Conservation (phyloP, 176 grass and related monocot genomes). For the Eragrostis curvula region DNA sequence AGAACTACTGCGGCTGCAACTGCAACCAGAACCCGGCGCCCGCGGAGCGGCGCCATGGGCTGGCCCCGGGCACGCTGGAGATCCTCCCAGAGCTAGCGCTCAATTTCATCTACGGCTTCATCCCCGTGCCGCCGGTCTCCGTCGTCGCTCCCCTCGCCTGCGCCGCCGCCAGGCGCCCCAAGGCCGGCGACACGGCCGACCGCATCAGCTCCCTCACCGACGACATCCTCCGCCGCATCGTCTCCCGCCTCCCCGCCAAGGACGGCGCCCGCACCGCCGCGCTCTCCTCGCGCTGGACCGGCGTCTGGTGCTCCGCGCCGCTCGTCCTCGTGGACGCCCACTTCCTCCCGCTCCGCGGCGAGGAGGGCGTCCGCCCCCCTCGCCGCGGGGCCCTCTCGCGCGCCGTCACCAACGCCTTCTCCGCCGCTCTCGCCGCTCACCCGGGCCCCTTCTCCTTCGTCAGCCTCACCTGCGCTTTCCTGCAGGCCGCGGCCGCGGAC, state of each 20-base stretch:
- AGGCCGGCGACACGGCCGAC: constrained; percentile 5
- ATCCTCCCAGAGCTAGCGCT: background rate
- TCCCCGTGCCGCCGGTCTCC: background rate
- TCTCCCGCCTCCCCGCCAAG: constrained; percentile 31
- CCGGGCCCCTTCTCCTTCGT: constrained; percentile 33
- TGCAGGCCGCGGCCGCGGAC: background rate
- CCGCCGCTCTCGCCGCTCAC: constrained; percentile 25
- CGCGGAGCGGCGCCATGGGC: background rate
- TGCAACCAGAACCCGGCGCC: background rate
- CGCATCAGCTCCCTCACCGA: constrained; percentile 32
- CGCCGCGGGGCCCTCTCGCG: background rate
- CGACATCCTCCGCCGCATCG: background rate
- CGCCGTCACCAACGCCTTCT: background rate
- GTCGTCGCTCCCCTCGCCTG: background rate
- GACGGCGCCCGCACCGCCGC: constrained; percentile 34
- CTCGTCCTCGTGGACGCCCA: constrained; percentile 41
- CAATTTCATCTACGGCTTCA: background rate
- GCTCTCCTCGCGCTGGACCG: constrained; percentile 33
- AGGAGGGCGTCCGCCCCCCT: background rate
- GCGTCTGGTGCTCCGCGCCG: constrained; percentile 32
- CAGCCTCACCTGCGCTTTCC: constrained; percentile 31
- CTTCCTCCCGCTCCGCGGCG: background rate
- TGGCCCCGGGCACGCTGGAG: constrained; percentile 8
- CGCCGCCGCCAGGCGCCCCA: background rate
- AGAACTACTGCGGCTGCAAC: background rate